A percentile compares a stretch with the other conserved stretches of the same genome.
phyloP scores from a whole-genome alignment of 306 rosid species.

The Glycyrrhiza uralensis region DNA sequence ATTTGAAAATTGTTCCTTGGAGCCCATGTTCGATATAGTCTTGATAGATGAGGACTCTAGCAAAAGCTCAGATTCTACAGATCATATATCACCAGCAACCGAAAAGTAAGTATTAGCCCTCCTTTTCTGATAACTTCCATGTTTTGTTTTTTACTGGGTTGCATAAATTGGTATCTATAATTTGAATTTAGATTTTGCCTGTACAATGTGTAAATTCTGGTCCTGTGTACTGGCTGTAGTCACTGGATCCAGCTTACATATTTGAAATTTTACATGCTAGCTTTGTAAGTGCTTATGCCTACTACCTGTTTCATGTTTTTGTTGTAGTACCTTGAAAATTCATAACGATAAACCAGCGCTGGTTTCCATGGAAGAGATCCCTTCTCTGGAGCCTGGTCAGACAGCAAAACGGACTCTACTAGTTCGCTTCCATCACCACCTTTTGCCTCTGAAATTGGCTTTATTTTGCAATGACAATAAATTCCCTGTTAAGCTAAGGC shows the following conservation, averaged over 20 bases:
- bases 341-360: constrained; percentile 44
- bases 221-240: neutral
- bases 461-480: constrained; percentile 68
- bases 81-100: constrained; percentile 33
- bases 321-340: constrained; percentile 51
- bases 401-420: constrained; percentile 51
- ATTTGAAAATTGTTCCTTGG: constrained; percentile 76
- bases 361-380: constrained; percentile 65
- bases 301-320: constrained; percentile 25
- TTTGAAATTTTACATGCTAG: constrained; percentile 8
- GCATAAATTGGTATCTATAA: neutral
- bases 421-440: constrained; percentile 90
- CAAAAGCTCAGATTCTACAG: constrained; percentile 49
- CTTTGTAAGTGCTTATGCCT: constrained; percentile 23
- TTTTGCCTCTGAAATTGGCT: constrained; percentile 80
- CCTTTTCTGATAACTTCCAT: neutral
- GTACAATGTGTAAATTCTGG: constrained; percentile 11
- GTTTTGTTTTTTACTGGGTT: neutral
- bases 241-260: constrained; percentile 3
- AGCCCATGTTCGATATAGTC: constrained; percentile 60
- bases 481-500: constrained; percentile 71
- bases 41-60: constrained; percentile 61
- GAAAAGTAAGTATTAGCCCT: constrained; percentile 56
- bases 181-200: constrained; percentile 21
- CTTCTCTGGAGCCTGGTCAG: constrained; percentile 79